A percentile compares a stretch with the other conserved stretches of the same genome.
Conservation (phyloP, 805 yeast genomes). For the Candida maltosa region DNA sequence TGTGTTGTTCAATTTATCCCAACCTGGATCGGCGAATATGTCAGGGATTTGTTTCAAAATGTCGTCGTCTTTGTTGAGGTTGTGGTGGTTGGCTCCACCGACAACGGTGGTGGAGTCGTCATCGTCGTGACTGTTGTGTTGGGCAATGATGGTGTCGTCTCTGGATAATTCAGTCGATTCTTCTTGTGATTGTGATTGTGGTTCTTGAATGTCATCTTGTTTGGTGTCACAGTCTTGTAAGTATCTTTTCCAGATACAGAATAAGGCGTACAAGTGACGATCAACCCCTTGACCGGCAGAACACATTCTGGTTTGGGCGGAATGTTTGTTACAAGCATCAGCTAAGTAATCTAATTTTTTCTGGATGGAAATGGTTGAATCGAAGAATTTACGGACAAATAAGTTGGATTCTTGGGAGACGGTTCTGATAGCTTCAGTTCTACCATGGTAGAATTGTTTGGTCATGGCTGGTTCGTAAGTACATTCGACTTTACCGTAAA, state of each 20-base stretch:
- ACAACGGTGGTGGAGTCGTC: conserved; percentile 25
- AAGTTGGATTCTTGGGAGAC: conserved; percentile 77
- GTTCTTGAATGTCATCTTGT: too few relatives aligned
- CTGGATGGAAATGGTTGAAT: conserved; percentile 51
- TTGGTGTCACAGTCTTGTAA: conserved; percentile 25
- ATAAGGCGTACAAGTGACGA: conserved; percentile 83
- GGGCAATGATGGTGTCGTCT: conserved; percentile 7
- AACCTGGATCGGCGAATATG: conserved; percentile 80
- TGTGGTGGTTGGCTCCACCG: not conserved
- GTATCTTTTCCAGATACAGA: conserved; percentile 81
- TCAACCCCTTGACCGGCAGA: conserved; percentile 86
- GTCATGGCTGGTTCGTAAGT: conserved; percentile 98
- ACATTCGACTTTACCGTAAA: conserved; percentile 89
- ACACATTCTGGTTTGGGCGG: conserved; percentile 63
- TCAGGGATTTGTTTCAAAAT: conserved; percentile 51
- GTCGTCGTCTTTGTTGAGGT: not conserved
- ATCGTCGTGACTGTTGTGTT: too few relatives aligned
- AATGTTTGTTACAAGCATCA: conserved; percentile 70
- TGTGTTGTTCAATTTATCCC: conserved; percentile 82
- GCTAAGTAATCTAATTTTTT: conserved; percentile 60
- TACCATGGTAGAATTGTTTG: conserved; percentile 78
- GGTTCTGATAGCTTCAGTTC: conserved; percentile 89
- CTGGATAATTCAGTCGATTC: conserved; percentile 10
- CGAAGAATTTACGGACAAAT: conserved; percentile 84
- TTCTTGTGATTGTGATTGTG: conserved; percentile 1